These are phyloP conservation scores for Ceratocystis cubensis DNA, from an alignment of 2,329 filamentous ascomycete genomes.

Conservation along the genomic window DNA sequence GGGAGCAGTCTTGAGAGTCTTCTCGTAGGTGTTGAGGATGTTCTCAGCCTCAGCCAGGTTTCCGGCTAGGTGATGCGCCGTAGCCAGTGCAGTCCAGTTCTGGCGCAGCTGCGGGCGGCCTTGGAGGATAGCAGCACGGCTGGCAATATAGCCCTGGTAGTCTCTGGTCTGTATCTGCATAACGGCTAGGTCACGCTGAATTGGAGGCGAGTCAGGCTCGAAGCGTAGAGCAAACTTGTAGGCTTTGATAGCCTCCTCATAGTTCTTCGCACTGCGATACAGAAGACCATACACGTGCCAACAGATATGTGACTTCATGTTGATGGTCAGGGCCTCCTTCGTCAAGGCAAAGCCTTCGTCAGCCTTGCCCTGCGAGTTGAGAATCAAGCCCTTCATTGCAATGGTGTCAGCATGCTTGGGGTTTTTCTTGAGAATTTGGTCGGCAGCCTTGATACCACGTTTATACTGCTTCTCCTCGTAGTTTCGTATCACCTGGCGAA, in stretches of 20 bases:
- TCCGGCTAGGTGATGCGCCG: slow-evolving; percentile 83
- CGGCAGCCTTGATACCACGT: slow-evolving; percentile 79
- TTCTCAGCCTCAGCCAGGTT: slow-evolving; percentile 79
- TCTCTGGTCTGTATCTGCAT: slow-evolving; percentile 95
- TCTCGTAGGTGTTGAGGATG: slow-evolving; percentile 82
- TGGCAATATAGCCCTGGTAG: slow-evolving; percentile 85
- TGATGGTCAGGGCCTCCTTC: slow-evolving; percentile 81
- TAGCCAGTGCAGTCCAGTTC: slow-evolving; percentile 95
- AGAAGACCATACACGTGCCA: slow-evolving; percentile 98
- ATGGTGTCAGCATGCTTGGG: slow-evolving; percentile 96
- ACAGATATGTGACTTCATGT: slow-evolving; percentile 99
- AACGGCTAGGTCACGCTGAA: slow-evolving; percentile 83
- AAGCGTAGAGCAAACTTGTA: slow-evolving; percentile 91
- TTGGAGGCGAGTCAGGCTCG: slow-evolving; percentile 88
- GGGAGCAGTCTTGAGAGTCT: slow-evolving; percentile 73
- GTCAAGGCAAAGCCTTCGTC: slow-evolving; percentile 90
- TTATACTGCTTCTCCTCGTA: slow-evolving; percentile 99
- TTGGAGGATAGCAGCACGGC: slow-evolving; percentile 76
- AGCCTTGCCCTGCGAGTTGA: slow-evolving; percentile 82
- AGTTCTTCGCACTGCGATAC: slow-evolving; percentile 90
- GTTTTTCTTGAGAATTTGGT: slow-evolving; percentile 90
- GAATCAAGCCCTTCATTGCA: slow-evolving; percentile 96
- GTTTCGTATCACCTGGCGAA: slow-evolving; percentile 84
- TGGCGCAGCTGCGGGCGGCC: slow-evolving; percentile 68
- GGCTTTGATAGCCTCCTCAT: slow-evolving; percentile 96